Evolutionary conservation across 2,329 filamentous ascomycete species (phyloP).

Genomic region (Pyricularia pennisetigena): DNA sequence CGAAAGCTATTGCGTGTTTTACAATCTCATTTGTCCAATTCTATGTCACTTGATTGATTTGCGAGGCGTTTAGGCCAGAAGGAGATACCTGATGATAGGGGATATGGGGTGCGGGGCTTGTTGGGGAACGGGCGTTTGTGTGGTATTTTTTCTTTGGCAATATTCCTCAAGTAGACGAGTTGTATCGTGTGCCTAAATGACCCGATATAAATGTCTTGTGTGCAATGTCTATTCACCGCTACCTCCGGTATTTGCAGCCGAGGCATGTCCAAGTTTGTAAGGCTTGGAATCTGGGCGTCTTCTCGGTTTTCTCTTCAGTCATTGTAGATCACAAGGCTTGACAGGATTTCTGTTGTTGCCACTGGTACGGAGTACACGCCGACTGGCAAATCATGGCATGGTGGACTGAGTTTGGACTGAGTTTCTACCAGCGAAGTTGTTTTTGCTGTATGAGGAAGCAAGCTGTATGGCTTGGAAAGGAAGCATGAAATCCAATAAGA

Average conservation of each 20-base stretch:
- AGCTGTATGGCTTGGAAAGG: not conserved
- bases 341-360: not conserved
- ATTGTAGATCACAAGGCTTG: not conserved
- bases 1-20: not conserved
- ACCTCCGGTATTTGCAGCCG: not conserved
- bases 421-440: not conserved
- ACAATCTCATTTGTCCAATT: conserved; percentile 5
- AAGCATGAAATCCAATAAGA: not conserved
- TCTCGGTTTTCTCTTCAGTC: not conserved
- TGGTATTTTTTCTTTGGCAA: not conserved
- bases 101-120: not conserved
- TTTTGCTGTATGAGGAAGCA: not conserved
- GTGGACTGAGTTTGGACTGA: not conserved
- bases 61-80: not conserved
- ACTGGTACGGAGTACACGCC: not conserved
- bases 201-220: not conserved
- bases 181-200: not conserved
- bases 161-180: not conserved
- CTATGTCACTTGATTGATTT: not conserved
- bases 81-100: not conserved
- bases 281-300: not conserved
- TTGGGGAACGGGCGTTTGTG: not conserved
- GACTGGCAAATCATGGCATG: not conserved
- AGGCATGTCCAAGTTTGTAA: not conserved
- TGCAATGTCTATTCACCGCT: not conserved